Base-by-base conservation (phyloP, 208 protist species). In the Leishmania turanica region DNA sequence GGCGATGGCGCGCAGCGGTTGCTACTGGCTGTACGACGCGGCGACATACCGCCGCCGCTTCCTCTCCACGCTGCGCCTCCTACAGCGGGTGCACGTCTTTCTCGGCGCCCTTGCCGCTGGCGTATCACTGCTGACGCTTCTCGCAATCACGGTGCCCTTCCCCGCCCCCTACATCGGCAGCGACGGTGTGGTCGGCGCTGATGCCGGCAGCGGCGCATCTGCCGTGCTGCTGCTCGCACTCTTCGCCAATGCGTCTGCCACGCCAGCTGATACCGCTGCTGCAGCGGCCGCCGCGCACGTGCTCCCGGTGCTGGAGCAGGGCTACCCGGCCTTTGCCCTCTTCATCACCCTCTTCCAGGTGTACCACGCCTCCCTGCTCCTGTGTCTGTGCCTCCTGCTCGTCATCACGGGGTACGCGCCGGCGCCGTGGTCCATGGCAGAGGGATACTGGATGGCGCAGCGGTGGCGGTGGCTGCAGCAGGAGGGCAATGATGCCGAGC, bases 361-460 rank as follows among this genome's bases (percentile, higher is more conserved):
- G 3, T 93, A 90, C 69, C 74, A 89, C 79, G 53, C 76, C 19
- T 53, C 87, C 2, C 64, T 95, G 27, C 84, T 92, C 56, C 49
- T 92, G 9, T 87, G 89, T 78, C 51, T 95, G 21, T 85, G 76
- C 71, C 53, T 95, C 7, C 17, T 91, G 54, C 82, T 91, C 2
- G 21, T 95, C 42, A 78, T 89, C 68, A 90, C 84, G 13, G 70
- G 80, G 2, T 81, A 87, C 24, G 78, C 87, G 5, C 88, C 91
- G 9, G 40, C 89, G 49, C 76, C 76, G 70, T 92, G 79, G 82
- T 81, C 87, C 15, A 47, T 90, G 40, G 84, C 89, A 3, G 84
- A 89, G 66, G 72, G 78, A 21, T 77, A 85, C 69, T 91, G 89
- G 89, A 75, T 68, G 21, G 24, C 71, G 21, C 72, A 75, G 69